Conservation (phyloP, 257 asterid species). For the Solanum pinnatisectum region DNA sequence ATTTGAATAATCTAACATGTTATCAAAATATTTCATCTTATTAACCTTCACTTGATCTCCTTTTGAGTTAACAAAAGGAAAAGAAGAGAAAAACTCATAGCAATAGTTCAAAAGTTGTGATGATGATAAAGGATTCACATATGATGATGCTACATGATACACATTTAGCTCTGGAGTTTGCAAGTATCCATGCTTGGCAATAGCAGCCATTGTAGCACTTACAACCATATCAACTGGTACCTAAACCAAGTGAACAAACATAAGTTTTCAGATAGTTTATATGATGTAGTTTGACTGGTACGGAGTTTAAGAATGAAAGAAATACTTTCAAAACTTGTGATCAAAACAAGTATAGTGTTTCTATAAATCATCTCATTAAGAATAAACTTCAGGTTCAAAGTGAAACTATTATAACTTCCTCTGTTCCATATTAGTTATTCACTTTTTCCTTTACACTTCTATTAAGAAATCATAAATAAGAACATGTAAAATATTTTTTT, state of each 20-base stretch:
- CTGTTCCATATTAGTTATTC: too few relatives aligned
- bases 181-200: constrained; percentile 21
- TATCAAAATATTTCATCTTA: background rate
- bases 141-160: background rate
- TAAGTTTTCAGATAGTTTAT: background rate
- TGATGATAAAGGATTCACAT: background rate
- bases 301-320: background rate
- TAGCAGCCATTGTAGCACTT: constrained; percentile 29
- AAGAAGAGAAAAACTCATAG: constrained; percentile 10
- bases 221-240: constrained; percentile 33
- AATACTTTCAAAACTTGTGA: background rate
- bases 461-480: too few relatives aligned
- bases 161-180: background rate
- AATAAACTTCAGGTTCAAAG: background rate
- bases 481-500: too few relatives aligned
- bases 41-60: background rate
- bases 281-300: background rate
- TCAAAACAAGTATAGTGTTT: background rate
- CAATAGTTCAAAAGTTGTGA: constrained; percentile 10
- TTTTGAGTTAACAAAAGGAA: background rate
- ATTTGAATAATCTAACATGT: background rate
- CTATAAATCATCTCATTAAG: background rate
- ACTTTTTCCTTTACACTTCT: too few relatives aligned
- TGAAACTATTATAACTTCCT: background rate
- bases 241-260: background rate